Base-by-base conservation (phyloP, 2,329 filamentous ascomycete genomes). In the Fusarium irregulare region DNA sequence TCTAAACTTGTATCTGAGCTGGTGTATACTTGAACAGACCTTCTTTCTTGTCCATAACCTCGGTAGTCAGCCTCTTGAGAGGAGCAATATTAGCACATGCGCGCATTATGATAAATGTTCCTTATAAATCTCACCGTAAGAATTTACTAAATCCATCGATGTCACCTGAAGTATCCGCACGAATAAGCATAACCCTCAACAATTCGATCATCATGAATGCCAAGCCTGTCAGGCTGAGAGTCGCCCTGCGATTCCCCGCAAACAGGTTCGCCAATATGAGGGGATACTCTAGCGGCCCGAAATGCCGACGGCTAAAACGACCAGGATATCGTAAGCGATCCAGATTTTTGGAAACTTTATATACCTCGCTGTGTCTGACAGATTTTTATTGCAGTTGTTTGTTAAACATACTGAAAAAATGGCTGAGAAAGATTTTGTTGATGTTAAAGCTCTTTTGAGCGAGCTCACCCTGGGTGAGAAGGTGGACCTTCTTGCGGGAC, bases 381-480 rank as follows among this genome's bases (percentile, higher is more conserved):
- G 4, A 7, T 12, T 21, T 21, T 4, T 21, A 21, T 21, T 21
- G 21, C 21, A 2, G 4, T 27, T 12, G 7, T 13, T 13, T 21
- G 23, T 12, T 4, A 1, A 7, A 14, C 32, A 25, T 3, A 47
- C 3, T 32, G 3, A 4, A 28, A 34, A 4, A 14, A 72, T 72
- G 70, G 9, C 54, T 23, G 10, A 41, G 5, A 20, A 25, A 11
- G 6, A 46, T 20, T 44, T 46, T 7, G 20, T 73, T 4, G 55
- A 73, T 9, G 68, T 73, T 4, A 41, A 72, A 28, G 45, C 57
- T 47, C 50, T 72, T 7, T 25, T 73, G 16, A 48, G 50, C 46
- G 50, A 65, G 7, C 58, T 73, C 4, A 72, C 62, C n/a, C 60
- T 73, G 34, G 66, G 62, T 25, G 71, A 73, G 20, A 73, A 73